Percentiles rank a stretch among this genome's conserved stretches.
These are phyloP conservation scores for Phylloporus scabripes DNA, from an alignment of 768 basidiomycete species.

Conservation along the genomic window DNA sequence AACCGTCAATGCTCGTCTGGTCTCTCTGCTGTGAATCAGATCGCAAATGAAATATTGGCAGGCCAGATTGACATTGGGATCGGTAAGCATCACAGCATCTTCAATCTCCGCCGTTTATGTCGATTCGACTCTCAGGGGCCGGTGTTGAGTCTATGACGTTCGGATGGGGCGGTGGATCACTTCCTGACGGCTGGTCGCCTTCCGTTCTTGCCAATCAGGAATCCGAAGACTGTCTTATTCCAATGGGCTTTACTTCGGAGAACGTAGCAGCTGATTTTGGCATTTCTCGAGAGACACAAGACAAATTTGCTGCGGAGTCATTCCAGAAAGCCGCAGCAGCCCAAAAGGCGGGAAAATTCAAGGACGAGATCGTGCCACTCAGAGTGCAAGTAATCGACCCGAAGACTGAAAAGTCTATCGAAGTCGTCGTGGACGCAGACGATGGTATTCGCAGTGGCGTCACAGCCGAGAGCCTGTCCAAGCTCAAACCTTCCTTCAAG, in stretches of 20 bases:
- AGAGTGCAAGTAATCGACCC: conserved; percentile 64
- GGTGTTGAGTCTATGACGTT: conserved; percentile 90
- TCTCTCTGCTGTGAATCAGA: conserved; percentile 72
- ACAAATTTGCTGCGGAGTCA: conserved; percentile 77
- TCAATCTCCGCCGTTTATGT: conserved; percentile 1
- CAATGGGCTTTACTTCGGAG: conserved; percentile 95
- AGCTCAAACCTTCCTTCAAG: conserved; percentile 83
- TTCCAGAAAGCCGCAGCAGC: conserved; percentile 82
- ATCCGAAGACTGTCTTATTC: conserved; percentile 75
- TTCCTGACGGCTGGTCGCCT: conserved; percentile 57
- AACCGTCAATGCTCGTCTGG: conserved; percentile 92
- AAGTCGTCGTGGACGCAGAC: conserved; percentile 70
- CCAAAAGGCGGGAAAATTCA: conserved; percentile 76
- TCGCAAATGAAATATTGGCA: conserved; percentile 71
- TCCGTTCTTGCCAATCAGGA: conserved; percentile 60
- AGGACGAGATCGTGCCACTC: conserved; percentile 79
- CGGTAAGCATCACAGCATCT: conserved; percentile 41
- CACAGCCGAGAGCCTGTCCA: conserved; percentile 67
- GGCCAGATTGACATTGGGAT: conserved; percentile 90
- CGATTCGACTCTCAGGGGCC: conserved; percentile 44
- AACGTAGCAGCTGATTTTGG: conserved; percentile 78
- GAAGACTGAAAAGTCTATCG: conserved; percentile 61
- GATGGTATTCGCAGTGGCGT: conserved; percentile 86
- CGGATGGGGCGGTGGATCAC: conserved; percentile 57
- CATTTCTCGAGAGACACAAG: conserved; percentile 72